Conservation (phyloP, 345 rosid species). For the Mallotus nudiflorus region DNA sequence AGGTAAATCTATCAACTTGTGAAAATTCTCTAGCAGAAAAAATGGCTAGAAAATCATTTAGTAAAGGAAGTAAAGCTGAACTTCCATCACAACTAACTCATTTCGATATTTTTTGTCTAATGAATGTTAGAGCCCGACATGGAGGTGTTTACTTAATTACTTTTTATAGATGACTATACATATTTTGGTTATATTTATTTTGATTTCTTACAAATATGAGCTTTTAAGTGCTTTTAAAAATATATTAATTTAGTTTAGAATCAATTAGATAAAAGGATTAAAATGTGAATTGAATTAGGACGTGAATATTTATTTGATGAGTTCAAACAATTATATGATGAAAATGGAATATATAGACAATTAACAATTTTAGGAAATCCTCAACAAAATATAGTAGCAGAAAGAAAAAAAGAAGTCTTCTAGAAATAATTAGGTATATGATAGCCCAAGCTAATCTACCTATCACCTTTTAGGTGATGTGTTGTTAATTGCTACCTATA, state of each 20-base stretch:
- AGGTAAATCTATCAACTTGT: background rate
- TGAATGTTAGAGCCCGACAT: background rate
- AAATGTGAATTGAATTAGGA: background rate
- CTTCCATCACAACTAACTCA: background rate
- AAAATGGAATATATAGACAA: background rate
- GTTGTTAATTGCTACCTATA: background rate
- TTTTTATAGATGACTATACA: background rate
- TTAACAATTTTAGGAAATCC: too few relatives aligned
- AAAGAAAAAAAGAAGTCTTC: background rate
- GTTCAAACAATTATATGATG: too few relatives aligned
- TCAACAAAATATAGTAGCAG: too few relatives aligned
- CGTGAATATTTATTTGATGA: background rate
- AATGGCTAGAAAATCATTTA: background rate
- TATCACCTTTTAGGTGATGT: background rate
- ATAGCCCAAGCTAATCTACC: background rate
- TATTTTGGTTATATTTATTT: too few relatives aligned
- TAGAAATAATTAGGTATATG: background rate
- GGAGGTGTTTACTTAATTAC: background rate
- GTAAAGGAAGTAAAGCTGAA: background rate
- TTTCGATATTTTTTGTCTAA: background rate
- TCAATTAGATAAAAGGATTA: too few relatives aligned
- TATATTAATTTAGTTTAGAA: too few relatives aligned
- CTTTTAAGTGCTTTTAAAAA: too few relatives aligned
- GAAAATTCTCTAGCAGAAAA: too few relatives aligned
- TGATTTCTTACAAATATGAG: too few relatives aligned